Evolutionary conservation across 129 eudicot genomes (phyloP), one percentile per base, ranked within the genome.

Genomic region (Tagetes erecta): DNA sequence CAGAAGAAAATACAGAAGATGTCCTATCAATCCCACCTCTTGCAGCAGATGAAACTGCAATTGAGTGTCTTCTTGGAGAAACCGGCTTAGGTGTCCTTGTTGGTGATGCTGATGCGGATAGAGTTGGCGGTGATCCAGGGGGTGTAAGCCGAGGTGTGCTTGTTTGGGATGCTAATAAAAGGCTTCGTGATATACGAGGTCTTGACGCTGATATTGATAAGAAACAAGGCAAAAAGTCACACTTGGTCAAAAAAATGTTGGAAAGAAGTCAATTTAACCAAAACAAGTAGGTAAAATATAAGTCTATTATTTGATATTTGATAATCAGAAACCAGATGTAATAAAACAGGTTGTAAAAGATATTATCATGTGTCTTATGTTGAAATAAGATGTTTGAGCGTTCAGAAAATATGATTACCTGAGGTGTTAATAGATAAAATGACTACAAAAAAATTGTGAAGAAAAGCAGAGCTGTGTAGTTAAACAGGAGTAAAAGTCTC

Each of bases 131-230:
- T 40, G 97, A 90, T 58, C 89, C 93, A 68, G 96, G 91, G 57
- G 98, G 98, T 20, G 97, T 94, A 59, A 90, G 82, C 71, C 89
- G 83, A 67, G 96, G 97, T 76, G 99, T 85, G 88, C 49, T 91
- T 34, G 88, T 82, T 67, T 94, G 94, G 30, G 99, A 94, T 64
- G 96, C 91, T 75, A 94, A 75, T 75, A 91, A 80, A 46, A 86
- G 76, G 51, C 91, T 91, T 64, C 57, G 81, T 68, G 99, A 59
- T 83, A 94, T 71, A 8, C 88, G 96, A 68, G 96, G 90, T 86
- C 84, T 84, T 27, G 87, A 40, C 4, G 76, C 89, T 90, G 88
- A 64, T 40, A 62, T 36, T 5, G 37, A 71, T 64, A 56, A 60
- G 20, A 63, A 14, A 72, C 12, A 80, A 46, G 63, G 36, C 4